Base-by-base conservation (phyloP, 139 green algal genomes). In the Bryopsis sp. region DNA sequence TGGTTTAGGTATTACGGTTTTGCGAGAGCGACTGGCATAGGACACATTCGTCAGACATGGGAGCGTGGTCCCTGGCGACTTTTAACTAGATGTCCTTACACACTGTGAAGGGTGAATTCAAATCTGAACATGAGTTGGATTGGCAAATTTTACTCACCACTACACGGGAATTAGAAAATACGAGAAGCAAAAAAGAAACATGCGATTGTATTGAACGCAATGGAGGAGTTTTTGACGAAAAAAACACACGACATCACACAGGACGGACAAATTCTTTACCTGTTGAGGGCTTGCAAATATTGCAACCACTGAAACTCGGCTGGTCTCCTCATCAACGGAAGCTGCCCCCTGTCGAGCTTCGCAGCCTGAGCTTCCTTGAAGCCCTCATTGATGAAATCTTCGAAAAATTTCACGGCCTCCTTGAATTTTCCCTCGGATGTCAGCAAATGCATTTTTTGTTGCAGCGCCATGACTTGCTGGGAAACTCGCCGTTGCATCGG, bases 381-480 rank as follows among this genome's bases (percentile, higher is more conserved):
- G 38, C 59, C 59, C 39, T 67, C 59, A 47, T 67, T 67, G 32
- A 67, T 29, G 19, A 67, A 67, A 11, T 8, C 15, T 29, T 67
- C 59, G 19, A 67, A 67, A 7, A 43, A 7, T 43, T 67, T 47
- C 32, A 67, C 59, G 7, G 32, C 59, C 24, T 67, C 59, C 28
- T 31, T 26, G n/a, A 43, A 39, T 67, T 67, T 67, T 39, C 34
- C 59, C 7, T 47, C 19, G 26, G 7, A 8, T 7, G 39, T 39
- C 7, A 47, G 59, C 31, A 39, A 19, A 29, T 33, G 39, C 59
- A 67, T 67, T 4, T 67, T 47, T 24, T 47, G 26, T 29, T 67
- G 59, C 31, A 67, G 32, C 15, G 32, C 7, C 59, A 67, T 67
- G 31, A 67, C 59, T 29, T 24, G 24, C 39, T 39, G 24, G 6